phyloP scores from a whole-genome alignment of 192 early-diverging fungal genomes.

The Gigaspora rosea region DNA sequence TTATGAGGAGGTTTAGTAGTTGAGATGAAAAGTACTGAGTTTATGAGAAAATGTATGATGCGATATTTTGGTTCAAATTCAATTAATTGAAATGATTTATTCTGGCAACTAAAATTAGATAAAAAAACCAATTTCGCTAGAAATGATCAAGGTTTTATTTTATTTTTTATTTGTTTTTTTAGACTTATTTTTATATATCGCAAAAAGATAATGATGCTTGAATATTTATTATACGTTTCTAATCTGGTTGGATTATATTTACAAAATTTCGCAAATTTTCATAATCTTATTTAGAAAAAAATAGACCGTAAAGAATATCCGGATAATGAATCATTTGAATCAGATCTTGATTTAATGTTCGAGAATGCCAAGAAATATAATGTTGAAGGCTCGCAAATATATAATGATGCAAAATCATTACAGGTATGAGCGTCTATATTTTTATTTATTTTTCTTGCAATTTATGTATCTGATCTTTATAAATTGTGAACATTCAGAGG shows the following conservation, averaged over 20 bases:
- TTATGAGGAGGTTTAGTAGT: conserved; percentile 56
- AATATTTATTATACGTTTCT: too few relatives aligned
- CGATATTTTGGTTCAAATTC: too few relatives aligned
- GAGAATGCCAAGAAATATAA: conserved; percentile 93
- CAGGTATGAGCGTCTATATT: conserved; percentile 38
- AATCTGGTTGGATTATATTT: too few relatives aligned
- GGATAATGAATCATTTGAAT: conserved; percentile 68
- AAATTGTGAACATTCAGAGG: conserved; percentile 12
- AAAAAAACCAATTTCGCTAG: conserved; percentile 61
- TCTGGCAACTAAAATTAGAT: not conserved
- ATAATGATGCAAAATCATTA: conserved; percentile 69
- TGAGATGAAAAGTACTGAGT: too few relatives aligned
- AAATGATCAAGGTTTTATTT: conserved; percentile 14
- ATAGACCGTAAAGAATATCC: conserved; percentile 65
- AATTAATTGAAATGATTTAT: not conserved
- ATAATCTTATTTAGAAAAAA: conserved; percentile 52
- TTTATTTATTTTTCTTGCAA: not conserved
- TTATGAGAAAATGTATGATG: not conserved
- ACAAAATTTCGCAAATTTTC: too few relatives aligned
- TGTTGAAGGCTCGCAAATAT: conserved; percentile 79
- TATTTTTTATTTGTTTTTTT: not conserved
- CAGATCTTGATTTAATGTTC: conserved; percentile 85
- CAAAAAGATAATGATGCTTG: not conserved
- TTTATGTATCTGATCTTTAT: conserved; percentile 13
- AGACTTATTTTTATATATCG: not conserved